Base-by-base conservation (phyloP, 1,284 basidiomycete species). In the Austropuccinia psidii region DNA sequence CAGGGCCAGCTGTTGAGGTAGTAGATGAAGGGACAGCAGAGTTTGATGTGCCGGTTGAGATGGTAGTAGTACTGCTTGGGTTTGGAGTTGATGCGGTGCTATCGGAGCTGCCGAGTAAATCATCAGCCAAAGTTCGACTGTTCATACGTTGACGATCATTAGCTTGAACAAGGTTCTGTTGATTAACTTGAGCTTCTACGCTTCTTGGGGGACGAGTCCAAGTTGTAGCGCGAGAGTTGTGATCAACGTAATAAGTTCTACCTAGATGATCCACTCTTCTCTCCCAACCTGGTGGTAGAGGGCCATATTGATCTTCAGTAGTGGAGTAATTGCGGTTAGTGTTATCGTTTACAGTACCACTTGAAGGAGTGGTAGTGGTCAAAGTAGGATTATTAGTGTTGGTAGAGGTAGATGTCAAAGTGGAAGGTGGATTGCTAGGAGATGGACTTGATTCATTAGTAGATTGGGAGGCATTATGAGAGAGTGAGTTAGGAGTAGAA, bases 211-310 rank as follows among this genome's bases (percentile, higher is more conserved):
- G 67, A 1, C 67, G 52, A 33, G 67, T 69, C 95, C 95, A 98
- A 8, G 93, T 93, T 19, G 95, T 98, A 45, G 89, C 87, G 69
- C 94, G 88, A 7, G 89, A 89, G 81, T 90, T 54, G 43, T 60
- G 79, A 75, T 83, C 82, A 76, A 83, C 82, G 62, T 82, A 96
- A 83, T 98, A 98, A 21, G 89, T 87, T 61, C 96, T 85, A 1
- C 89, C 90, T 67, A 93, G 86, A 65, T 87, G 88, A 81, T 98
- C 96, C 61, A 88, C 86, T 55, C 96, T 87, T 73, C 94, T 87
- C 82, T 98, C 96, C 93, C 94, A 98, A 13, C 93, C 93, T 35
- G 83, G 79, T 0, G 95, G 95, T 35, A 98, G 83, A n/a, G 89
- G 87, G 11, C 87, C 86, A 33, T 87, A 84, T 84, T 90, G 83